Conservation (phyloP, 768 basidiomycete species). For the Termitomyces sp. region DNA sequence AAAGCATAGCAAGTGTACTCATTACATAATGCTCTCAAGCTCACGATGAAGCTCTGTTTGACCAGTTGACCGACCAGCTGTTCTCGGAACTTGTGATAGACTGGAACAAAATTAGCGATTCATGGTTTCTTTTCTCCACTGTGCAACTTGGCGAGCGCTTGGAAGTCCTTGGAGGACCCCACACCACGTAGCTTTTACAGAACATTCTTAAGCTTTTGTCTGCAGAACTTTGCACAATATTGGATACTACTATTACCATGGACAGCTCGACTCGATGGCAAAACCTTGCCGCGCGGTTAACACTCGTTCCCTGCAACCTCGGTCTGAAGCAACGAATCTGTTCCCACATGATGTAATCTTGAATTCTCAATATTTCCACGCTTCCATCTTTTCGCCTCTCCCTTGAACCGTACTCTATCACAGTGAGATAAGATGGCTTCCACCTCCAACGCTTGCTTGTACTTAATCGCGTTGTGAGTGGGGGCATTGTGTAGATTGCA, state of each 20-base stretch:
- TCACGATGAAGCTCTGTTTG: too few species aligned
- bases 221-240: neutral
- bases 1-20: too few species aligned
- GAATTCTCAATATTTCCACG: neutral
- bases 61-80: too few species aligned
- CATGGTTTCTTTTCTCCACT: neutral
- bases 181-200: neutral
- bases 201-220: neutral
- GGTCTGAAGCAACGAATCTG: neutral
- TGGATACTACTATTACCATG: neutral
- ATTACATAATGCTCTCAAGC: too few species aligned
- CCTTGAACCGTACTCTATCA: neutral
- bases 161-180: neutral
- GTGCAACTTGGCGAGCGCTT: neutral
- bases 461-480: constrained; percentile 1
- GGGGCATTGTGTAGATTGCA: neutral
- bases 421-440: neutral
- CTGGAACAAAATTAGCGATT: too few species aligned
- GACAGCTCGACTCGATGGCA: neutral
- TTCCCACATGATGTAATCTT: neutral
- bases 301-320: neutral
- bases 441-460: neutral
- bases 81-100: too few species aligned
- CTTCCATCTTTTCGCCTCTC: neutral
- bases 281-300: neutral